phyloP scores from a whole-genome alignment of 768 basidiomycete genomes.

The Calocera cornea region DNA sequence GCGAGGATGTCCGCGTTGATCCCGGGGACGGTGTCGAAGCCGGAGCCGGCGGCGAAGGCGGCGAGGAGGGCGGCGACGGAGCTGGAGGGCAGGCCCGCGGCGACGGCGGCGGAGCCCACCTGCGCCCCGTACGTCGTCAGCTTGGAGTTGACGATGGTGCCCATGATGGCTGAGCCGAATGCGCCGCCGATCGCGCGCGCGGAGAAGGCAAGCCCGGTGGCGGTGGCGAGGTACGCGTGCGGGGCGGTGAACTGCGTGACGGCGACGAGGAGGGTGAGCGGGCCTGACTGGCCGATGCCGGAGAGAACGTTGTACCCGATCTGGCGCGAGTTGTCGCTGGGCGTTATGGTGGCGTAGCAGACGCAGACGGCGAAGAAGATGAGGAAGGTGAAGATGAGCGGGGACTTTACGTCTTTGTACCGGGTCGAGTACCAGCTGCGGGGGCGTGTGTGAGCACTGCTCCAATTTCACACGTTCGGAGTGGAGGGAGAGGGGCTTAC shows the following conservation, averaged over 20 bases:
- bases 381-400: slow-evolving; percentile 8
- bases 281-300: slow-evolving; percentile 8
- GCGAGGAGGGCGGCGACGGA: slow-evolving; percentile 5
- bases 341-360: slow-evolving; percentile 7
- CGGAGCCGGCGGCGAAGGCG: background rate
- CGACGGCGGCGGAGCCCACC: background rate
- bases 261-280: slow-evolving; percentile 10
- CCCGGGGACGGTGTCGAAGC: background rate
- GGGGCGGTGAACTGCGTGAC: slow-evolving; percentile 11
- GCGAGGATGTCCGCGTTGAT: background rate
- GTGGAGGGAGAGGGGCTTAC: background rate
- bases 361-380: slow-evolving; percentile 10
- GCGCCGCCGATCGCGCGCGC: slow-evolving; percentile 12
- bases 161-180: slow-evolving; percentile 8
- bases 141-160: slow-evolving; percentile 5
- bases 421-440: slow-evolving; percentile 8
- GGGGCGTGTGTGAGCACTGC: too few species aligned
- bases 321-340: slow-evolving; percentile 5
- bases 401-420: slow-evolving; percentile 9
- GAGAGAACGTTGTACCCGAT: slow-evolving; percentile 7
- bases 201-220: slow-evolving; percentile 11
- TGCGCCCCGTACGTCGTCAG: background rate
- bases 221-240: slow-evolving; percentile 8
- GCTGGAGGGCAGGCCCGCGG: background rate
- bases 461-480: too few species aligned